These are phyloP conservation scores for Hymenoscyphus albidus DNA, from an alignment of 2,329 filamentous ascomycete genomes.

Conservation along the genomic window DNA sequence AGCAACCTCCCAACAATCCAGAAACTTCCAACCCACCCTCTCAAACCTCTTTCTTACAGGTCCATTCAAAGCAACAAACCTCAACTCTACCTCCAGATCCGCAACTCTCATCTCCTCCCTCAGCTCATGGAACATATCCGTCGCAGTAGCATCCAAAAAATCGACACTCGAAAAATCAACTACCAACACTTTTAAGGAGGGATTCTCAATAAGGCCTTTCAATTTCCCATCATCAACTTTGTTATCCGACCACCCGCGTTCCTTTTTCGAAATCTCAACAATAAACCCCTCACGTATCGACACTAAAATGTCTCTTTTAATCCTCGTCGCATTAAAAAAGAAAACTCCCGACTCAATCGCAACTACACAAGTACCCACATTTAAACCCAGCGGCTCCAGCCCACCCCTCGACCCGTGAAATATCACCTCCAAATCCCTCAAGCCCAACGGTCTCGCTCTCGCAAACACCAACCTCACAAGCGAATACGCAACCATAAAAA, in stretches of 20 bases:
- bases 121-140: conserved; percentile 18
- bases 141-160: conserved; percentile 18
- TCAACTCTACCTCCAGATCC: conserved; percentile 11
- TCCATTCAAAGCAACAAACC: conserved; percentile 17
- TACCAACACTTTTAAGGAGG: conserved; percentile 10
- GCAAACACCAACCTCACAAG: conserved; percentile 15
- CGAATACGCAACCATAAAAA: conserved; percentile 15
- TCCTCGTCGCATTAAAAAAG: conserved; percentile 1
- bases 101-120: conserved; percentile 14
- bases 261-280: conserved; percentile 3
- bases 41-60: conserved; percentile 12
- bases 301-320: conserved; percentile 3
- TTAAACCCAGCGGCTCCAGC: not conserved
- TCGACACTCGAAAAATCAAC: conserved; percentile 14
- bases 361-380: conserved; percentile 1
- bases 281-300: conserved; percentile 3
- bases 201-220: conserved; percentile 2
- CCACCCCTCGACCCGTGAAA: not conserved
- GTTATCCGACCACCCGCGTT: conserved; percentile 7
- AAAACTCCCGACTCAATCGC: not conserved
- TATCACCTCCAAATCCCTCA: not conserved
- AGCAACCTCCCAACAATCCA: conserved; percentile 5
- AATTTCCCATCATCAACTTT: not conserved
- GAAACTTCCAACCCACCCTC: conserved; percentile 17
- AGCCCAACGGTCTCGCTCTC: not conserved